Conservation (phyloP, 2,329 filamentous ascomycete genomes). For the Apiospora sp. region DNA sequence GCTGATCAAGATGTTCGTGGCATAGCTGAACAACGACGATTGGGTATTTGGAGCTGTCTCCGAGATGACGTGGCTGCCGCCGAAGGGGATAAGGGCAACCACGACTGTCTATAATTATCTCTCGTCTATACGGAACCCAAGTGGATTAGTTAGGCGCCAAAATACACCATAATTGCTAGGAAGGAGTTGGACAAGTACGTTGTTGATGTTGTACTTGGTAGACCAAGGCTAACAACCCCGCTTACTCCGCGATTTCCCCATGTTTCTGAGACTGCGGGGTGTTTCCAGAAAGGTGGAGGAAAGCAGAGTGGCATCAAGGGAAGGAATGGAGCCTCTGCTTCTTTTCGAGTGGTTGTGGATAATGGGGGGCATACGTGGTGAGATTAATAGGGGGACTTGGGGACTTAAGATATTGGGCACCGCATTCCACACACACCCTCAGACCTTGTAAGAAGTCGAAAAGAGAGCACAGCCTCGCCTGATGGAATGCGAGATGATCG, state of each 20-base stretch:
- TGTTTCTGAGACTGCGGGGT: constrained; percentile 12
- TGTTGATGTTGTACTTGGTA: not conserved
- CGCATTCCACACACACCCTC: not conserved
- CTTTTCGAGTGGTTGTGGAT: not conserved
- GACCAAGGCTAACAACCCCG: not conserved
- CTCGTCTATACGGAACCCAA: not conserved
- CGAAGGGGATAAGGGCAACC: not conserved
- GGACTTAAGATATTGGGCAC: not conserved
- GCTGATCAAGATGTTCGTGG: not conserved
- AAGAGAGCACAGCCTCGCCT: not conserved
- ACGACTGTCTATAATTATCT: not conserved
- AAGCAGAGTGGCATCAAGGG: not conserved
- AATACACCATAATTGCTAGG: not conserved
- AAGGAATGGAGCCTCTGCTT: not conserved
- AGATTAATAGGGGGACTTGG: not conserved
- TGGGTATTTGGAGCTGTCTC: not conserved
- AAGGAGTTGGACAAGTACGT: not conserved
- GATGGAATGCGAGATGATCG: not conserved
- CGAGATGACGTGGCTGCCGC: not conserved
- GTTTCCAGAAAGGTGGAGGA: not conserved
- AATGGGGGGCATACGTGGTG: constrained; percentile 9
- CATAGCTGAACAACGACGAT: not conserved
- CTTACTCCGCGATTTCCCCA: not conserved
- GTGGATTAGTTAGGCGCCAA: not conserved
- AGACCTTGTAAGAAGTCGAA: not conserved